A percentile compares a stretch with the other conserved stretches of the same genome.
Conservation (phyloP, 1,139 yeast species). For the Yamadazyma atmosphaerica region DNA sequence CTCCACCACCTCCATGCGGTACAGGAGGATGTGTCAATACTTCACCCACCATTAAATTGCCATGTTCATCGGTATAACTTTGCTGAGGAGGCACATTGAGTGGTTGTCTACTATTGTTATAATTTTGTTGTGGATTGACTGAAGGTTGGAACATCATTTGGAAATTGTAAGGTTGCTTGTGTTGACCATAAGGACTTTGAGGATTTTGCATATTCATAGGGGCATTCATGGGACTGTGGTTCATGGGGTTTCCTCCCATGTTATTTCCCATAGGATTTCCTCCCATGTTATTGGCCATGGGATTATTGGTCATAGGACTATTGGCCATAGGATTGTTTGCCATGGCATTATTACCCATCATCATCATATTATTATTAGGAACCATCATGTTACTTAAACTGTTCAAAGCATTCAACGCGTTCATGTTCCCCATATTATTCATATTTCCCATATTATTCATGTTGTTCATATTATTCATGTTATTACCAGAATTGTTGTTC, state of each 20-base stretch:
- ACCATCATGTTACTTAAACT: constrained; percentile 18
- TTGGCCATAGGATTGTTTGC: constrained; percentile 8
- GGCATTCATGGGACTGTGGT: not conserved
- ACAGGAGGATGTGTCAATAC: constrained; percentile 44
- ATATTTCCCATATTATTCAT: constrained; percentile 7
- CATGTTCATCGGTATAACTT: constrained; percentile 47
- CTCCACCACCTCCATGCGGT: constrained; percentile 38
- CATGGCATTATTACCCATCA: constrained; percentile 1
- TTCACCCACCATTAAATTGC: constrained; percentile 46
- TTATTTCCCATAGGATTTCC: constrained; percentile 5
- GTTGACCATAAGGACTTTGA: constrained; percentile 16
- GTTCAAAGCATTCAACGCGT: constrained; percentile 17
- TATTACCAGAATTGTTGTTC: constrained; percentile 10
- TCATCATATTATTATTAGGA: constrained; percentile 11
- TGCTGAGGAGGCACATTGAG: constrained; percentile 28
- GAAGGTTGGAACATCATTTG: constrained; percentile 47
- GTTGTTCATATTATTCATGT: constrained; percentile 8
- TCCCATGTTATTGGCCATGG: constrained; percentile 2
- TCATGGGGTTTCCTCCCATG: constrained; percentile 3
- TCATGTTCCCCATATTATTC: constrained; percentile 12
- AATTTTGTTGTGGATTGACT: constrained; percentile 30
- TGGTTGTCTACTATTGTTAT: constrained; percentile 10
- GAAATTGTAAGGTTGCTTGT: constrained; percentile 30
- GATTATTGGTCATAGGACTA: constrained; percentile 3
- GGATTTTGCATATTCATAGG: constrained; percentile 9